Conservation (phyloP, 768 basidiomycete species). For the Termitomyces sp. region DNA sequence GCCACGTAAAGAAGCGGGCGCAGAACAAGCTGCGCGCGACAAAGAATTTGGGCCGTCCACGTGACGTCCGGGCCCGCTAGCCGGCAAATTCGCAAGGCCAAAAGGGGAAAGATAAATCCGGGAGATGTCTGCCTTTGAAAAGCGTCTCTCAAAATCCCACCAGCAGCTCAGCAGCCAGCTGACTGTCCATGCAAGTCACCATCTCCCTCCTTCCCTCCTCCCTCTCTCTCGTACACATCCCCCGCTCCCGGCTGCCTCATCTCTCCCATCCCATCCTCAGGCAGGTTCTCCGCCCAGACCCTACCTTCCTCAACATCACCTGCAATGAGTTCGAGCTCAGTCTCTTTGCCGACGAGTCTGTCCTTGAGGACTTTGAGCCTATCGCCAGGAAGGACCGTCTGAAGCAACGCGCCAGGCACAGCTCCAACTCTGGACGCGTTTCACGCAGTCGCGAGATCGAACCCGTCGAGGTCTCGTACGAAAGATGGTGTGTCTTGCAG, state of each 20-base stretch:
- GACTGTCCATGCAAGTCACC: constrained; percentile 42
- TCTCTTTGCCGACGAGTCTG: constrained; percentile 61
- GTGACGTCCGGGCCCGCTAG: neutral
- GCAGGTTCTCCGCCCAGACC: constrained; percentile 64
- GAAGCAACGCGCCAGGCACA: constrained; percentile 38
- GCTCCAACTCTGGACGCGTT: constrained; percentile 23
- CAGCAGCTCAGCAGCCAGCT: constrained; percentile 1
- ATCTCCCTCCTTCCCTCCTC: constrained; percentile 70
- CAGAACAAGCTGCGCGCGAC: neutral
- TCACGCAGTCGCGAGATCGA: constrained; percentile 32
- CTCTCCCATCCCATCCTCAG: constrained; percentile 62
- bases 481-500: constrained; percentile 77
- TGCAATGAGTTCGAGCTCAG: constrained; percentile 80
- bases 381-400: constrained; percentile 58
- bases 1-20: too few relatives aligned
- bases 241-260: constrained; percentile 59
- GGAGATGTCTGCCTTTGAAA: neutral
- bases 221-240: constrained; percentile 72
- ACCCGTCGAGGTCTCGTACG: constrained; percentile 66
- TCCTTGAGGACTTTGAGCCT: constrained; percentile 56
- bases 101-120: constrained; percentile 17
- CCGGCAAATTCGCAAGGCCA: neutral
- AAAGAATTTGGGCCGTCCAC: neutral
- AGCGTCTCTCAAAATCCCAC: constrained; percentile 3
- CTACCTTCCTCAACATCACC: constrained; percentile 71